phyloP scores from a whole-genome alignment of 2,329 filamentous ascomycete species.

The Emergomyces africanus region DNA sequence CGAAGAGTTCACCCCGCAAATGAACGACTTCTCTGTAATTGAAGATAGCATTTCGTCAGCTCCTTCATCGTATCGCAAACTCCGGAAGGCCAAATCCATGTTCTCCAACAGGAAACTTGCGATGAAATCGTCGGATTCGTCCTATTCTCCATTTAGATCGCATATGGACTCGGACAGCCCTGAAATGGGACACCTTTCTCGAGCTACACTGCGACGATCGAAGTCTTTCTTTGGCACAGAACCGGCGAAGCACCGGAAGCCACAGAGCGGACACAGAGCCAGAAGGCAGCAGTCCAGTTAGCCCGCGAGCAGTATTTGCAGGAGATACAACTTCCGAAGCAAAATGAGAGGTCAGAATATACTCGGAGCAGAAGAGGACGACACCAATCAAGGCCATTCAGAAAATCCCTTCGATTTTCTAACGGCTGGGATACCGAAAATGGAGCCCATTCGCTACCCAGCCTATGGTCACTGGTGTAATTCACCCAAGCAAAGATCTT shows the following conservation, averaged over 20 bases:
- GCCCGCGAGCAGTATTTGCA: constrained; percentile 28
- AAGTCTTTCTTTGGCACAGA: constrained; percentile 29
- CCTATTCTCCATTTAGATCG: constrained; percentile 1
- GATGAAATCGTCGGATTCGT: constrained; percentile 10
- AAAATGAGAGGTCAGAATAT: constrained; percentile 16
- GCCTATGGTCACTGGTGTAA: constrained; percentile 3
- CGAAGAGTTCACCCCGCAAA: constrained; percentile 15
- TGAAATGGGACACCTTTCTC: constrained; percentile 5
- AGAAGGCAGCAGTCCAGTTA: constrained; percentile 29
- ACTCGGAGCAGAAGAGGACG: constrained; percentile 14
- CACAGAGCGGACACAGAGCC: constrained; percentile 18
- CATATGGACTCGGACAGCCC: background rate
- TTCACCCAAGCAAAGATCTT: constrained; percentile 3
- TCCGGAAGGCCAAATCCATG: constrained; percentile 38
- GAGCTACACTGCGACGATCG: constrained; percentile 26
- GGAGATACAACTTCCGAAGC: constrained; percentile 11
- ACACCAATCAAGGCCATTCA: constrained; percentile 24
- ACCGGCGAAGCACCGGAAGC: constrained; percentile 9
- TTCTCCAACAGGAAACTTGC: constrained; percentile 28
- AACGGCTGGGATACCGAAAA: constrained; percentile 15
- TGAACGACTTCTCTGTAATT: constrained; percentile 21
- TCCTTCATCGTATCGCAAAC: constrained; percentile 35
- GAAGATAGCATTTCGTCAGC: constrained; percentile 26
- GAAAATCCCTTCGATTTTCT: constrained; percentile 23
- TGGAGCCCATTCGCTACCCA: background rate